Evolutionary conservation across 495 filamentous ascomycete genomes (phyloP), one percentile per base, ranked within the genome.

Genomic region (Trichocladium uniseriatum): DNA sequence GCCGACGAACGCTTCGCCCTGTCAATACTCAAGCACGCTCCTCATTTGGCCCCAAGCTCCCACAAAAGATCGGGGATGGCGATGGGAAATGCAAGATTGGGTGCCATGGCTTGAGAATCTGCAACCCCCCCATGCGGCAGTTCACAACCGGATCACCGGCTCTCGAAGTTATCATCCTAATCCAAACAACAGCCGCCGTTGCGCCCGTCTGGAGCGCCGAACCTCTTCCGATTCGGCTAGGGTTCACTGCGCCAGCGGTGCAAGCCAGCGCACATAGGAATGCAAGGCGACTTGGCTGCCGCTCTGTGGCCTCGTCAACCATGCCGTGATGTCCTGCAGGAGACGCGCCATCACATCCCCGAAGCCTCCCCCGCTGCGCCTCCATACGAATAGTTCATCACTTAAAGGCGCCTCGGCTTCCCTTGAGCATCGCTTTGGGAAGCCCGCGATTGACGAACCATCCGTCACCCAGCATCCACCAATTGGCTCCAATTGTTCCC

Each of bases 231-330:
- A 44, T 16, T 34, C 27, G 24, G 8, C 24, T 27, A 27, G n/a
- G n/a, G n/a, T n/a, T n/a, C n/a, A n/a, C n/a, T n/a, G n/a, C n/a
- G n/a, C n/a, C n/a, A n/a, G n/a, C n/a, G n/a, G n/a, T n/a, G n/a
- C n/a, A n/a, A 39, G 34, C 41, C 48, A 51, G 36, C 48, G 29
- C 22, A 45, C 39, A 45, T 18, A 57, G 52, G 36, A 50, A 51
- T 55, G 57, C 55, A 53, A 56, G 60, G 58, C 57, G 50, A 62
- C 62, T 58, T 65, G 62, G 56, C 62, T 22, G 28, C 42, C 36
- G 21, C 38, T 52, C 36, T 60, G 57, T 64, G 61, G 62, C 54
- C 40, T 56, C 43, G 37, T 41, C 34, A 43, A 44, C 52, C 49
- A 52, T 54, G 52, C 28, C 59, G 36, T 38, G 32, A 57, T 60